A percentile compares a stretch with the other conserved stretches of the same genome.
Evolutionary conservation across 768 basidiomycete genomes (phyloP).

Genomic region (Coprinopsis sp.): DNA sequence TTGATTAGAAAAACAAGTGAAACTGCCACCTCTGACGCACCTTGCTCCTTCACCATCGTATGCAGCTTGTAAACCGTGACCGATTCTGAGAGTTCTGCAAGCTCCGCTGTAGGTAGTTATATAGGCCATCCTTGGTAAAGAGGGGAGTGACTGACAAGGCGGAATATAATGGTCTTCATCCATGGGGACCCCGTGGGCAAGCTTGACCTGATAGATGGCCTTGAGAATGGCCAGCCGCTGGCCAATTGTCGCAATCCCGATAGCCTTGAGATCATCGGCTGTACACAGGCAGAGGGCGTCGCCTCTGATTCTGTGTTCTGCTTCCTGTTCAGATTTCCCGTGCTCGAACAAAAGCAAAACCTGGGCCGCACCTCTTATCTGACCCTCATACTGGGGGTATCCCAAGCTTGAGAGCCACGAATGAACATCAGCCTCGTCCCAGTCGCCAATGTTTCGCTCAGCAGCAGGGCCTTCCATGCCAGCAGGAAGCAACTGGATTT

Average conservation of each 20-base stretch:
- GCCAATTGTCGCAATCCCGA: conserved; percentile 88
- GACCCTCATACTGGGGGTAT: conserved; percentile 77
- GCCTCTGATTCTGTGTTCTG: conserved; percentile 87
- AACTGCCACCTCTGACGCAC: conserved; percentile 32
- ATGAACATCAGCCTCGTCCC: conserved; percentile 78
- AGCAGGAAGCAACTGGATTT: background rate
- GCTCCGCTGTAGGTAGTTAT: conserved; percentile 23
- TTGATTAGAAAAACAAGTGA: conserved; percentile 2
- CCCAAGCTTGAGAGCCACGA: conserved; percentile 74
- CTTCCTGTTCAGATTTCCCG: conserved; percentile 4
- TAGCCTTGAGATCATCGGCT: conserved; percentile 75
- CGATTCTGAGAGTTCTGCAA: conserved; percentile 28
- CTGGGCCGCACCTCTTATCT: conserved; percentile 83
- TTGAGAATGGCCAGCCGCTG: conserved; percentile 90
- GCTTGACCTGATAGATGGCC: conserved; percentile 85
- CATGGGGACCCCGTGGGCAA: conserved; percentile 76
- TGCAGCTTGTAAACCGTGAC: conserved; percentile 64
- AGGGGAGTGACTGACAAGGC: conserved; percentile 56
- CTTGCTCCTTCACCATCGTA: conserved; percentile 68
- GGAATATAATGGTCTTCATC: conserved; percentile 84
- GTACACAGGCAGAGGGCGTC: conserved; percentile 84
- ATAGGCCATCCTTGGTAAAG: conserved; percentile 1
- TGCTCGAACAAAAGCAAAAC: conserved; percentile 13
- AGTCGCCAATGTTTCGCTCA: conserved; percentile 48
- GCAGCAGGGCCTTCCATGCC: conserved; percentile 32